Evolutionary conservation across 768 basidiomycete species (phyloP).

Genomic region (Phanerochaete sordida): DNA sequence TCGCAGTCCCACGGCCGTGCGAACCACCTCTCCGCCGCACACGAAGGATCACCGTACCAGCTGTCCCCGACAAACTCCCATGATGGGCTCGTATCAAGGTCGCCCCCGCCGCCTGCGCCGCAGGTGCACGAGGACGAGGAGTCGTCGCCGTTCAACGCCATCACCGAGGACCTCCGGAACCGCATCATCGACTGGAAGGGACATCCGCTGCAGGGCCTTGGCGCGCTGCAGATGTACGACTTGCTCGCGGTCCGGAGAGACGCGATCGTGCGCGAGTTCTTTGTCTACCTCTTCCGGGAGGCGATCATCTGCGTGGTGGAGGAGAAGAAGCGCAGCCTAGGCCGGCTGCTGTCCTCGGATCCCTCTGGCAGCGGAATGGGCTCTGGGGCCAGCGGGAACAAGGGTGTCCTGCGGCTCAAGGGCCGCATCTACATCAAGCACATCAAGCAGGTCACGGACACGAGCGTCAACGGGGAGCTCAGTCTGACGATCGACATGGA

Average conservation of each 20-base stretch:
- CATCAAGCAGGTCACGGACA: constrained; percentile 85
- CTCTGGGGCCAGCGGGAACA: constrained; percentile 37
- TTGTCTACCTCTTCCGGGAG: constrained; percentile 95
- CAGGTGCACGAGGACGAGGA: constrained; percentile 41
- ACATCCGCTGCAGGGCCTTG: constrained; percentile 85
- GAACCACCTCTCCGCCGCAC: constrained; percentile 6
- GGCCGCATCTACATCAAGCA: constrained; percentile 95
- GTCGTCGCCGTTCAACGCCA: constrained; percentile 74
- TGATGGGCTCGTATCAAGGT: constrained; percentile 3
- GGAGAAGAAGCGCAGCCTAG: constrained; percentile 84
- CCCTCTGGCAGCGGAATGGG: constrained; percentile 39
- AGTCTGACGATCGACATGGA: constrained; percentile 98
- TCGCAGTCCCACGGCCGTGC: constrained; percentile 10
- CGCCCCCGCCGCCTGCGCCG: constrained; percentile 12
- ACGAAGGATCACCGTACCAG: constrained; percentile 3
- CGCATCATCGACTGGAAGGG: constrained; percentile 97
- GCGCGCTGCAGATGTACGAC: constrained; percentile 89
- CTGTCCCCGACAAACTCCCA: constrained; percentile 5
- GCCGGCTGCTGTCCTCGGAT: constrained; percentile 63
- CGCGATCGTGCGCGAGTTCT: constrained; percentile 87
- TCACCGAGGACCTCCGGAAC: constrained; percentile 85
- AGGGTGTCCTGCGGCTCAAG: constrained; percentile 75
- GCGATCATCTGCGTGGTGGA: constrained; percentile 98
- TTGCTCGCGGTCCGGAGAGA: constrained; percentile 87
- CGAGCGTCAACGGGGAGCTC: constrained; percentile 75